Conservation (phyloP, 768 basidiomycete species). For the Phaeotremella skinneri region DNA sequence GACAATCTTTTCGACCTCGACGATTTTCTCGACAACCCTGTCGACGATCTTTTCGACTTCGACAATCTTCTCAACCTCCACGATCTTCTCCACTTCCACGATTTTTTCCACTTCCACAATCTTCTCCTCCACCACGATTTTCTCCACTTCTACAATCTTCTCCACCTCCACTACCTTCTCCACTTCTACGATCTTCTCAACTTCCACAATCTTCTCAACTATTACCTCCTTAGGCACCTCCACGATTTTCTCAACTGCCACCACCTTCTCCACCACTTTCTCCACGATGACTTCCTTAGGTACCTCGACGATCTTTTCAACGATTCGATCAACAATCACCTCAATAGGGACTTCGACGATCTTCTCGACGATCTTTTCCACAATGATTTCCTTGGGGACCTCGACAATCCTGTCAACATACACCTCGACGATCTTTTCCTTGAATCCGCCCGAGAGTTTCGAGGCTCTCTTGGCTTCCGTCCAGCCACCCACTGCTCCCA, state of each 20-base stretch:
- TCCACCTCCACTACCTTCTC: conserved; percentile 34
- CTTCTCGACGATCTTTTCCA: conserved; percentile 37
- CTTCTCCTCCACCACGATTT: conserved; percentile 27
- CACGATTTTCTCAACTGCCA: conserved; percentile 38
- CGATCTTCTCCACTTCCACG: conserved; percentile 23
- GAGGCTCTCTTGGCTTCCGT: conserved; percentile 27
- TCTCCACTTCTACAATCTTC: conserved; percentile 28
- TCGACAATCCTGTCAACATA: conserved; percentile 39
- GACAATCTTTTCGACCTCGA: conserved; percentile 38
- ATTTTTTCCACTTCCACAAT: conserved; percentile 20
- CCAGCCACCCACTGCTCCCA: conserved; percentile 22
- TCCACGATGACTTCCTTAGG: conserved; percentile 20
- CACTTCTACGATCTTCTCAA: conserved; percentile 46
- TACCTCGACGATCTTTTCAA: conserved; percentile 31
- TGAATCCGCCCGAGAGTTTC: conserved; percentile 21
- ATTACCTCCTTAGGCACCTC: conserved; percentile 38
- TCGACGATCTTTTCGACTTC: conserved; percentile 50
- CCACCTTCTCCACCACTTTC: conserved; percentile 9
- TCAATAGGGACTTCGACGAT: conserved; percentile 44
- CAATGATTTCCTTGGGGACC: conserved; percentile 15
- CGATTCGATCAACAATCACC: conserved; percentile 21
- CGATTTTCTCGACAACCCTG: conserved; percentile 35
- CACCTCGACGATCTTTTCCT: conserved; percentile 34
- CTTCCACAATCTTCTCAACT: conserved; percentile 42
- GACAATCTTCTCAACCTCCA: conserved; percentile 29